These are phyloP conservation scores for Ustilago bromivora DNA, from an alignment of 1,284 basidiomycete species.

Conservation along the genomic window DNA sequence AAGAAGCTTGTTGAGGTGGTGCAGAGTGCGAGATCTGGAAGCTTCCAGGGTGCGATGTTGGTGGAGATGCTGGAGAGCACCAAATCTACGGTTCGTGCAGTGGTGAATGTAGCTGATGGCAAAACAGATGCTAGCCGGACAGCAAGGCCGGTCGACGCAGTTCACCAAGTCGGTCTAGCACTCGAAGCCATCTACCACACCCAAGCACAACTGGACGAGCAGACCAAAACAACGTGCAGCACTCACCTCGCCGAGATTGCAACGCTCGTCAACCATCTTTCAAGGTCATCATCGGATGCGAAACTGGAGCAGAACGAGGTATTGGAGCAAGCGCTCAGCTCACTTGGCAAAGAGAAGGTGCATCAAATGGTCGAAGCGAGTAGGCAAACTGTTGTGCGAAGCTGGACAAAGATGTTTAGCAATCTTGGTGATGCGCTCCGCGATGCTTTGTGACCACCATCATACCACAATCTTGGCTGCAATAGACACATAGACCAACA, in stretches of 20 bases:
- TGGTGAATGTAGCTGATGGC: slow-evolving; percentile 8
- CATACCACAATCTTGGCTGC: background rate
- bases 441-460: slow-evolving; percentile 20
- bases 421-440: slow-evolving; percentile 38
- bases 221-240: slow-evolving; percentile 13
- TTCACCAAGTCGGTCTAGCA: slow-evolving; percentile 18
- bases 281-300: background rate
- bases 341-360: slow-evolving; percentile 26
- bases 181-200: slow-evolving; percentile 37
- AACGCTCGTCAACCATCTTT: slow-evolving; percentile 35
- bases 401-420: slow-evolving; percentile 30
- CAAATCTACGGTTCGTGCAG: slow-evolving; percentile 16
- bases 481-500: background rate
- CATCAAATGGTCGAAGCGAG: slow-evolving; percentile 22
- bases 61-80: slow-evolving; percentile 18
- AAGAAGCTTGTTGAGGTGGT: slow-evolving; percentile 15
- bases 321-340: slow-evolving; percentile 19
- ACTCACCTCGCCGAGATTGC: slow-evolving; percentile 43
- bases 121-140: background rate
- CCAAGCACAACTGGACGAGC: background rate
- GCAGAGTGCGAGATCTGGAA: background rate
- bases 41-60: background rate
- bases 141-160: slow-evolving; percentile 29
- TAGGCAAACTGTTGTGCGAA: slow-evolving; percentile 19
- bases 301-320: background rate